Evolutionary conservation across 176 grass and related monocot genomes (phyloP).

Genomic region (Oryza australiensis): DNA sequence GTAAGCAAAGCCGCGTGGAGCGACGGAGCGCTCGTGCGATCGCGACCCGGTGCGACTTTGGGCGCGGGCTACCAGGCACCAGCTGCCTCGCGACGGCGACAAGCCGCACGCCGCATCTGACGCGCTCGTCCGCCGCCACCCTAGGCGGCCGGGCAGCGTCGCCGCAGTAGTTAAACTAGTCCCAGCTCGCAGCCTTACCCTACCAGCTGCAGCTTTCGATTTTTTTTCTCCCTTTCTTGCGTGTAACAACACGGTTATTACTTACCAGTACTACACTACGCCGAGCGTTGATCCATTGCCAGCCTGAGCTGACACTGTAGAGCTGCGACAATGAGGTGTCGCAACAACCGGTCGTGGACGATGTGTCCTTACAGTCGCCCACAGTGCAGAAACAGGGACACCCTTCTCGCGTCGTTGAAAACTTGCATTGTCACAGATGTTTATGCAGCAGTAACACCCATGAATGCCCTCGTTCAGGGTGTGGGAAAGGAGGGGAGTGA

Average conservation of each 20-base stretch:
- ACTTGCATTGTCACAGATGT: slow-evolving; percentile 25
- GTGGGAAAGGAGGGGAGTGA: not conserved
- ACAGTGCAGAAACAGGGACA: slow-evolving; percentile 18
- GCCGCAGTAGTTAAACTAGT: not conserved
- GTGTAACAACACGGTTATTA: slow-evolving; percentile 6
- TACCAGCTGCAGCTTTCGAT: not conserved
- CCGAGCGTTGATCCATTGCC: slow-evolving; percentile 14
- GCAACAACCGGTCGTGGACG: slow-evolving; percentile 25
- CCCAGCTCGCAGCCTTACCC: not conserved
- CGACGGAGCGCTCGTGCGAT: not conserved
- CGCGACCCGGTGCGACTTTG: slow-evolving; percentile 4
- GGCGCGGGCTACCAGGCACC: not conserved
- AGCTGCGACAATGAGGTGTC: slow-evolving; percentile 2
- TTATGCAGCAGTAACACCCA: slow-evolving; percentile 18
- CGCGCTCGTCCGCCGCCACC: not conserved
- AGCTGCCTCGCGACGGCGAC: not conserved
- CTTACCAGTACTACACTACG: not conserved
- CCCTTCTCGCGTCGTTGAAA: not conserved
- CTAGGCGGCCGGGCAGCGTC: not conserved
- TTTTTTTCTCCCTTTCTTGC: not conserved
- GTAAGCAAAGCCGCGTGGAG: slow-evolving; percentile 29
- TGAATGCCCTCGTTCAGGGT: not conserved
- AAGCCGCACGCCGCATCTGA: not conserved
- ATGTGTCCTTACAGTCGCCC: slow-evolving; percentile 40
- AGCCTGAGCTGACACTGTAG: slow-evolving; percentile 8